These are phyloP conservation scores for Aureococcus anophagefferens DNA, from an alignment of 108 stramenopile genomes.

Conservation along the genomic window DNA sequence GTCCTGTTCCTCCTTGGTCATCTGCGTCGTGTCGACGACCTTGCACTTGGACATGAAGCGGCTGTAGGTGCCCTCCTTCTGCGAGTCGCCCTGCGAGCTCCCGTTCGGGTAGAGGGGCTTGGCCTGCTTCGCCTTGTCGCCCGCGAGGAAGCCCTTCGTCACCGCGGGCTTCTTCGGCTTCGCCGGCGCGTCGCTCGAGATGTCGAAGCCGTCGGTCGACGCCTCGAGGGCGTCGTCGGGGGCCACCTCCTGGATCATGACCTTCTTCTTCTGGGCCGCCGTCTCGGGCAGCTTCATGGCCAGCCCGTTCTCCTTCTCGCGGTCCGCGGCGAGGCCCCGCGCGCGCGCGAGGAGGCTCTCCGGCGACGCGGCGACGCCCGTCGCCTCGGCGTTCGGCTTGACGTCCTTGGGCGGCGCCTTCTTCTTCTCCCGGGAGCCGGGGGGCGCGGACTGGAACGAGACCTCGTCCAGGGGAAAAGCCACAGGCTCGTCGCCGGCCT, in stretches of 20 bases:
- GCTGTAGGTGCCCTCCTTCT: neutral
- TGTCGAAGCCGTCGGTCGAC: neutral
- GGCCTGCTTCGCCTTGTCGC: neutral
- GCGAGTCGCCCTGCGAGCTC: neutral
- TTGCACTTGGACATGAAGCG: slow-evolving; percentile 12
- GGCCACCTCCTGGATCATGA: neutral
- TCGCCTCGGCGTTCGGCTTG: too few relatives aligned
- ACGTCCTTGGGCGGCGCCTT: too few relatives aligned
- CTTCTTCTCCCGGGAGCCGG: neutral
- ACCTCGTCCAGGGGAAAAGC: neutral
- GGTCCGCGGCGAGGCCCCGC: neutral
- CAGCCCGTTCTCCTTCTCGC: neutral
- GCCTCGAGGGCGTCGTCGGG: neutral
- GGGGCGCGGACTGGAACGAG: neutral
- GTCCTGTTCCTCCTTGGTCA: neutral
- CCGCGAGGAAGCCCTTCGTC: slow-evolving; percentile 7
- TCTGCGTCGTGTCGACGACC: slow-evolving; percentile 4
- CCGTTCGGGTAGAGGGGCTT: neutral
- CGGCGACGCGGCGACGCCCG: neutral
- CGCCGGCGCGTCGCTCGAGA: neutral
- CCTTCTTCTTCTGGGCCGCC: neutral
- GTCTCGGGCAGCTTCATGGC: neutral
- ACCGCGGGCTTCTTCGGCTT: neutral
- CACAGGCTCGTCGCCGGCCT: neutral
- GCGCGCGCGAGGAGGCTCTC: neutral